Evolutionary conservation across 2,329 filamentous ascomycete species (phyloP).

Genomic region (Ceratocystis cacaofunesta): DNA sequence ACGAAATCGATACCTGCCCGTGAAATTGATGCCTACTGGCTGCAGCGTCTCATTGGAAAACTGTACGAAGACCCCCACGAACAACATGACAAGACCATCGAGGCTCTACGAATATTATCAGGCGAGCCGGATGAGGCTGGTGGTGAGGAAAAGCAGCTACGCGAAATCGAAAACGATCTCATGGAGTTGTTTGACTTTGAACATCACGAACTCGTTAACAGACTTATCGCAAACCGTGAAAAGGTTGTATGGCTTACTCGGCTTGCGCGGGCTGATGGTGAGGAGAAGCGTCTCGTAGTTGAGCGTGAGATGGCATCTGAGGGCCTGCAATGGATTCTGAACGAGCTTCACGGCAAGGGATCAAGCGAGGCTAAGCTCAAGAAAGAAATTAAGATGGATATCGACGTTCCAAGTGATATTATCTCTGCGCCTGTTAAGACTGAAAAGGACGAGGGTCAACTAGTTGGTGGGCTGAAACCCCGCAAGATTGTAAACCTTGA

Average conservation of each 20-base stretch:
- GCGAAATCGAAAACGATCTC: conserved; percentile 93
- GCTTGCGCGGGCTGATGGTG: conserved; percentile 67
- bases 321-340: conserved; percentile 71
- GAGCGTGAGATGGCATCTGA: conserved; percentile 86
- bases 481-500: conserved; percentile 83
- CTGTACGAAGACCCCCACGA: conserved; percentile 84
- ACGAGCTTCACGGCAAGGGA: conserved; percentile 68
- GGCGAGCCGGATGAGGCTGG: conserved; percentile 54
- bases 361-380: conserved; percentile 43
- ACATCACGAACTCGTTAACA: conserved; percentile 81
- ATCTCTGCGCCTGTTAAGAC: conserved; percentile 33
- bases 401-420: conserved; percentile 51
- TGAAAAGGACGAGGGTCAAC: conserved; percentile 48
- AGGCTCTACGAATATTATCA: conserved; percentile 69
- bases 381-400: conserved; percentile 89
- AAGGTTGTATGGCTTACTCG: conserved; percentile 92
- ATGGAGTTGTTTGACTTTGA: conserved; percentile 99
- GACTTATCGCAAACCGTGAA: conserved; percentile 79
- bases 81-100: conserved; percentile 81
- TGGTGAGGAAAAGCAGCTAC: conserved; percentile 68
- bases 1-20: conserved; percentile 59
- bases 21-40: conserved; percentile 94
- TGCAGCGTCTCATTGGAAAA: conserved; percentile 79
- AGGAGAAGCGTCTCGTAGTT: conserved; percentile 58
- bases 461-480: conserved; percentile 74